Percentiles rank a stretch among this genome's conserved stretches.
These are phyloP conservation scores for Endotrypanum monterogeii DNA, from an alignment of 208 protist genomes.

Conservation along the genomic window DNA sequence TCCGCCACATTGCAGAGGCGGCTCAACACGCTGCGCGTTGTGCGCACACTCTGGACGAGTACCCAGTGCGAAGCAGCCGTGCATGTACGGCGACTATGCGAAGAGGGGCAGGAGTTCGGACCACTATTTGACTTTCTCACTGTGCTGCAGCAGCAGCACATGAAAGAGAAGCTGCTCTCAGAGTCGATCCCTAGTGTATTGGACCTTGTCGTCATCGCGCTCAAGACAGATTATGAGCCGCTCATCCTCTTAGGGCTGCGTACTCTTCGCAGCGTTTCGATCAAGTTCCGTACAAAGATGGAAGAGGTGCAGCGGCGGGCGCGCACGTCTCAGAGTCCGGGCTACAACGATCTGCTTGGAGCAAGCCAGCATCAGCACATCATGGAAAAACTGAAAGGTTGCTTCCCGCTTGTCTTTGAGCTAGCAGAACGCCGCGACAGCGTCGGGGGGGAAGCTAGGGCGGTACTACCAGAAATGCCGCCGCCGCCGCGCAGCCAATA, in stretches of 20 bases:
- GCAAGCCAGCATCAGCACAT: slow-evolving; percentile 37
- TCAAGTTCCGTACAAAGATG: slow-evolving; percentile 58
- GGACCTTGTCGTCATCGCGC: slow-evolving; percentile 49
- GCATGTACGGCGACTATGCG: slow-evolving; percentile 48
- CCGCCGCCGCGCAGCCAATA: slow-evolving; percentile 23
- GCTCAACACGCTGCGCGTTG: slow-evolving; percentile 44
- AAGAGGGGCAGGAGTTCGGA: slow-evolving; percentile 57
- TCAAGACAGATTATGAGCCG: slow-evolving; percentile 48
- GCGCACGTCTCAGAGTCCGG: slow-evolving; percentile 43
- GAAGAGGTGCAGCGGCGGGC: slow-evolving; percentile 56
- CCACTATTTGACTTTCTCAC: slow-evolving; percentile 71
- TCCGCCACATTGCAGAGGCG: slow-evolving; percentile 45
- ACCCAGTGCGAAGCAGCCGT: slow-evolving; percentile 55
- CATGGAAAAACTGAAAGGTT: slow-evolving; percentile 38
- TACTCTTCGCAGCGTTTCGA: slow-evolving; percentile 57
- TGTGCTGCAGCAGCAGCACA: slow-evolving; percentile 69
- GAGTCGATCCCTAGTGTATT: slow-evolving; percentile 59
- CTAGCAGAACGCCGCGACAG: slow-evolving; percentile 49
- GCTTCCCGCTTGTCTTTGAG: slow-evolving; percentile 34
- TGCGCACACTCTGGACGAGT: slow-evolving; percentile 61
- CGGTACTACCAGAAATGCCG: slow-evolving; percentile 47
- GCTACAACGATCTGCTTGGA: slow-evolving; percentile 47
- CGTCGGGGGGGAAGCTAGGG: slow-evolving; percentile 59
- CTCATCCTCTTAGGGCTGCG: slow-evolving; percentile 55
- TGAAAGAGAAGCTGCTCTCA: slow-evolving; percentile 66